A percentile compares a stretch with the other conserved stretches of the same genome.
These are phyloP conservation scores for Yarrowia porcina DNA, from an alignment of 805 yeast species.

Conservation along the genomic window DNA sequence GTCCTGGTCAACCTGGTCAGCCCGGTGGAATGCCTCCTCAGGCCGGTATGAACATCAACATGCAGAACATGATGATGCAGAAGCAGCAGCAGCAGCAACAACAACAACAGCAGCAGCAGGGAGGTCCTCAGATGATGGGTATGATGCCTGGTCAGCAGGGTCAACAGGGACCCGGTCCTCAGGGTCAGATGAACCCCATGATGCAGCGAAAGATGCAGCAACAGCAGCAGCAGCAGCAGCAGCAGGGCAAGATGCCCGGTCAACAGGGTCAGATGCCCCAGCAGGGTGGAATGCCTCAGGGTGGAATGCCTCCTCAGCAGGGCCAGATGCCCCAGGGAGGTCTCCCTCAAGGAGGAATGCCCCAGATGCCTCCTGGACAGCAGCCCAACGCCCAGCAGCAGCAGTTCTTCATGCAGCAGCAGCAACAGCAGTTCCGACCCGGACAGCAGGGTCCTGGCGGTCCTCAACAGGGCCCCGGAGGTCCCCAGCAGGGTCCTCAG, in stretches of 20 bases:
- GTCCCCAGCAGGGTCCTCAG: not conserved
- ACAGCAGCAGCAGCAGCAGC: constrained; percentile 29
- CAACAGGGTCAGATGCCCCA: constrained; percentile 15
- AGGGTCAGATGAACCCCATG: constrained; percentile 25
- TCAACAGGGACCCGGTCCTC: constrained; percentile 30
- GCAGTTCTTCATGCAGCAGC: not conserved
- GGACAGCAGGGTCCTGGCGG: constrained; percentile 11
- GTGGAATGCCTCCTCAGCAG: not conserved
- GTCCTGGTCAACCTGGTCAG: not conserved
- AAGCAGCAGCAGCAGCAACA: not conserved
- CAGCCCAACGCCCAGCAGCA: constrained; percentile 6
- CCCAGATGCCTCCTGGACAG: constrained; percentile 20
- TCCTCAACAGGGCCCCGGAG: not conserved
- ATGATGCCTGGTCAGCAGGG: constrained; percentile 10
- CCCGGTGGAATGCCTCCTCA: not conserved
- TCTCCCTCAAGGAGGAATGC: constrained; percentile 1
- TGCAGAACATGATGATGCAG: constrained; percentile 13
- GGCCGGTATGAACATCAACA: constrained; percentile 5
- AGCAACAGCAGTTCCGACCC: constrained; percentile 25
- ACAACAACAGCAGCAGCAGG: constrained; percentile 36
- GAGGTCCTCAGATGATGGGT: constrained; percentile 16
- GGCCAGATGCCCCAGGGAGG: constrained; percentile 25
- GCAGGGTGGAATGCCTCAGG: not conserved
- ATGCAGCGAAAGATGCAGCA: constrained; percentile 29
- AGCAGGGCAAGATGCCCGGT: constrained; percentile 33